Evolutionary conservation across 139 green algal species (phyloP).

Genomic region (Nannochloris sp.): DNA sequence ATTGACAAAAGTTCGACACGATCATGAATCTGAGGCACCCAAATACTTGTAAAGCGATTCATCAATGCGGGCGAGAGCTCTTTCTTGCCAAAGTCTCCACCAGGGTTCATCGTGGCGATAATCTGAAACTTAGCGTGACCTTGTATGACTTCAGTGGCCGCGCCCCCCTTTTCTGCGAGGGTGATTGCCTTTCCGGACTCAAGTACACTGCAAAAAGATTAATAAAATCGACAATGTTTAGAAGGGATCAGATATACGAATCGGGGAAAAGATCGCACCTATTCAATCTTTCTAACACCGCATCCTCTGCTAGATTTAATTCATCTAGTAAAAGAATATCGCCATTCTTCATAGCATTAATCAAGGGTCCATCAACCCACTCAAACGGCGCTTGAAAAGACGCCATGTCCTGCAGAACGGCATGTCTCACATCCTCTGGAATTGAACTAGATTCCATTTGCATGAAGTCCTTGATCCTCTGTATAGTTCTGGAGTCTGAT

Average conservation of each 20-base stretch:
- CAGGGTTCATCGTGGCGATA: conserved; percentile 97
- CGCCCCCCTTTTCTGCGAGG: conserved; percentile 90
- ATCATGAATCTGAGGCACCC: conserved; percentile 67
- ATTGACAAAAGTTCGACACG: conserved; percentile 61
- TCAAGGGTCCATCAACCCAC: conserved; percentile 90
- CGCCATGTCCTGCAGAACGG: neutral
- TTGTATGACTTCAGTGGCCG: conserved; percentile 59
- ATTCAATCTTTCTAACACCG: conserved; percentile 96
- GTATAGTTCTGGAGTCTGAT: neutral
- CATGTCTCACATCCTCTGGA: too few species aligned
- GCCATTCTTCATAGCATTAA: conserved; percentile 85
- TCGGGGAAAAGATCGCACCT: neutral
- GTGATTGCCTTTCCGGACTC: conserved; percentile 83
- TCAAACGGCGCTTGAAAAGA: conserved; percentile 64
- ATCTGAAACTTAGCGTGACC: conserved; percentile 77
- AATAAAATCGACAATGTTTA: conserved; percentile 1
- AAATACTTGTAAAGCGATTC: conserved; percentile 91
- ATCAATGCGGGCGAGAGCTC: conserved; percentile 92
- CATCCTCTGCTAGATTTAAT: conserved; percentile 96
- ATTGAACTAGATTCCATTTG: too few species aligned
- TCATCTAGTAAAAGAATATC: conserved; percentile 95
- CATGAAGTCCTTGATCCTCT: neutral
- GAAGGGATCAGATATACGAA: neutral
- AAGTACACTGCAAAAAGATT: conserved; percentile 62
- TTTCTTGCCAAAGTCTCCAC: conserved; percentile 91